Evolutionary conservation across 1,284 basidiomycete genomes (phyloP), one percentile per base, ranked within the genome.

Genomic region (Ceratobasidium sp.): DNA sequence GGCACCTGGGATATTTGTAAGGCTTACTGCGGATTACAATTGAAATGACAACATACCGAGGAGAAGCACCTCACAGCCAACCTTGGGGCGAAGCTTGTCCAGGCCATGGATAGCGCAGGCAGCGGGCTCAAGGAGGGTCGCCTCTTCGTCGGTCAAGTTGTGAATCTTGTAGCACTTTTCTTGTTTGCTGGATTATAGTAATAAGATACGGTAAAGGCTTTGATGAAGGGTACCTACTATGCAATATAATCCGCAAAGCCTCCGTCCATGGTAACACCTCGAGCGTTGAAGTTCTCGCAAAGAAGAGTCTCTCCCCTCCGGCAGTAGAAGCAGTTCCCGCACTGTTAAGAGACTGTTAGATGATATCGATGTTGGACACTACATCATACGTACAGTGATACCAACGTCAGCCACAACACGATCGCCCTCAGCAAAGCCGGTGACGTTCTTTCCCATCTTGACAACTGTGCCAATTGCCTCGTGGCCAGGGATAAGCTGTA

Each of bases 31-130:
- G 17, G n/a, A 45, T 22, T 22, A 17, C n/a, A 34, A n/a, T 13
- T 17, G 6, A 49, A 22, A 13, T 20, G 25, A n/a, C 29, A 17
- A 54, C 60, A 29, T 49, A 54, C 80, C 80, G 72, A 94, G 83
- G 68, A 94, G 81, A 53, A 94, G 84, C 15, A 87, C 91, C 69
- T 92, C 90, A 52, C 88, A 81, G 40, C 93, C 93, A 71, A 93
- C 89, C 17, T 88, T 84, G 31, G 90, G 86, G 70, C 83, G 84
- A 64, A 95, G 84, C 77, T 91, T 92, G 81, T 94, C 93, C 71
- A 93, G 84, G 13, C 93, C 93, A 79, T 95, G 93, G 65, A 95
- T 85, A 17, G 93, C 93, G 77, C 93, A 95, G 15, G 92, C 88
- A 3, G 92, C 90, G 20, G 93, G 93, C 77, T 95, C 93, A 65